Base-by-base conservation (phyloP, 2,329 filamentous ascomycete genomes). In the Apiospora sp. region DNA sequence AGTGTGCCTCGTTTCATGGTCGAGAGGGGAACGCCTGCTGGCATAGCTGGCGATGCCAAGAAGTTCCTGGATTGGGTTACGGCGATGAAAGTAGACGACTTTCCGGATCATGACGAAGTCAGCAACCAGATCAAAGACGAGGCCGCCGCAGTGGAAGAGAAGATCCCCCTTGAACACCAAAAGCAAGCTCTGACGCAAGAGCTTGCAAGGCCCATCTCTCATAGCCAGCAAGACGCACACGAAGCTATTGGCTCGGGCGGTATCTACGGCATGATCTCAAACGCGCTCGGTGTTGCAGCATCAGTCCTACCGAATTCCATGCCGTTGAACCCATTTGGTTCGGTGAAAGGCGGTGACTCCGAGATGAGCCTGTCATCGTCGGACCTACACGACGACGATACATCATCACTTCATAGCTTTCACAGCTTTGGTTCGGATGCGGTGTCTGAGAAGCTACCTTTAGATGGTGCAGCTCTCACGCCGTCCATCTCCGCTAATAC, bases 1-100 rank as follows among this genome's bases (percentile, higher is more conserved):
- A 96, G 91, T 73, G 95, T 98, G 24, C 95, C 95, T 0, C 89
- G 93, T 19, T 97, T 96, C 83, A 92, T 98, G 88, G 94, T 97
- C n/a, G 95, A 97, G 78, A 91, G 94, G 79, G 94, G 93, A 43
- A 97, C 95, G 0, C 95, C 95, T 0, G 90, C 88, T 14, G 93
- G 93, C 48, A 96, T 98, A 77, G 88, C 94, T 37, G 87, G 87
- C 58, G 95, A 97, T 80, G 93, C 94, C 0, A 88, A 88, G 71
- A 96, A 95, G 81, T 97, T 97, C 76, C 81, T 96, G 19, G 89
- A 94, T 72, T 97, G 95, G 95, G 78, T 89, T 43, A 84, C 84
- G 10, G 80, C 84, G 5, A 85, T 84, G 73, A 80, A 80, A 13
- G 75, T 80, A 19, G 79, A 83, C 5, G 82, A 82, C 7, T 81